Evolutionary conservation across 2,329 filamentous ascomycete genomes (phyloP), one percentile per base, ranked within the genome.

Genomic region (Exophiala dermatitidis): DNA sequence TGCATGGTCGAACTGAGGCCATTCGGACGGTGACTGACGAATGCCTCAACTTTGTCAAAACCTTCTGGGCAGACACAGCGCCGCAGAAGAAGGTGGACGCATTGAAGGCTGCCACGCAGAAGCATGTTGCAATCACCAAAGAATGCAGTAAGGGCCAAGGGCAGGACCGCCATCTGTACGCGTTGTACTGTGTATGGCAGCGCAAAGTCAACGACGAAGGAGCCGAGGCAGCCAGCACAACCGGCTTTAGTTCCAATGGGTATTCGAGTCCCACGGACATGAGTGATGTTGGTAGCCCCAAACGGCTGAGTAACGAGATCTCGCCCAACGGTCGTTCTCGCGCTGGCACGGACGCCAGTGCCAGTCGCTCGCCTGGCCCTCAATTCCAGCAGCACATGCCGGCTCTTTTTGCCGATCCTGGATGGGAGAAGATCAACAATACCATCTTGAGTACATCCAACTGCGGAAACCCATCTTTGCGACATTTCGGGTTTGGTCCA

Each of bases 401-500:
- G 0, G 74, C 84, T 4, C 78, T 98, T 52, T 98, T 97, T 69
- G 83, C 85, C 45, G 93, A 98, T 65, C 63, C 79, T 1, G 93
- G 91, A 45, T 98, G 90, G 90, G 91, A 97, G 70, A 90, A 87
- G 67, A 81, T 96, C 60, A 97, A 97, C 74, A 94, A 81, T 59
- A 97, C 91, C 5, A 88, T 97, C 60, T 76, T 98, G 37, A 95
- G 88, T 4, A 97, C 93, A 0, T 96, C 90, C n/a, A 98, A 98
- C 75, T 98, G 93, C 70, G 93, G 93, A 54, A 98, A 97, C 70
- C 93, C 93, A 0, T 89, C 86, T 0, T 82, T 98, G 12, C 84
- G 93, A 1, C 91, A 97, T 64, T 98, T 98, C 64, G 93, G 93
- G 2, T 98, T 98, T 67, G 93, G 93, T 0, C 93, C 93, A 1